phyloP scores from a whole-genome alignment of 179 eudicot genomes.

The Beta macrorhiza region DNA sequence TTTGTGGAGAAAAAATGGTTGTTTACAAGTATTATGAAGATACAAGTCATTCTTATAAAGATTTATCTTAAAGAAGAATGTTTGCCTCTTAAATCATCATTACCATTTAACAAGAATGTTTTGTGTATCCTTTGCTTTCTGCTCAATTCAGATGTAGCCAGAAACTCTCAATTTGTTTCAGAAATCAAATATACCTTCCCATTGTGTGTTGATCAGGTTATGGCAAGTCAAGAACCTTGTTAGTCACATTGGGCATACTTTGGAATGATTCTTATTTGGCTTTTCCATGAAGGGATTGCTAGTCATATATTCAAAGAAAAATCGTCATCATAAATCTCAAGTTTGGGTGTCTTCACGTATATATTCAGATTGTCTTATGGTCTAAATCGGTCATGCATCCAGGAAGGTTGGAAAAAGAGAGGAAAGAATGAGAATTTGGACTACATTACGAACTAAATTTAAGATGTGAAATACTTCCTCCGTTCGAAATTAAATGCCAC shows the following conservation, averaged over 20 bases:
- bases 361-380: too few relatives aligned
- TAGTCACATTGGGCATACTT: neutral
- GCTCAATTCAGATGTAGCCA: slow-evolving; percentile 16
- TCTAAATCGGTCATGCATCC: too few relatives aligned
- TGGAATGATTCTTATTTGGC: neutral
- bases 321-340: neutral
- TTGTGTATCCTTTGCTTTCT: slow-evolving; percentile 27
- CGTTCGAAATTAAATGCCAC: too few relatives aligned
- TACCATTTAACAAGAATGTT: slow-evolving; percentile 7
- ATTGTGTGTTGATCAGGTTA: neutral
- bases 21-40: neutral
- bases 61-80: neutral
- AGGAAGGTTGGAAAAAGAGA: too few relatives aligned
- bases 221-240: neutral
- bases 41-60: slow-evolving; percentile 8
- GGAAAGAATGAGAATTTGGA: too few relatives aligned
- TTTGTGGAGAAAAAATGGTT: neutral
- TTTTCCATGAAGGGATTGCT: neutral
- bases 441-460: too few relatives aligned
- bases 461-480: too few relatives aligned
- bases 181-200: slow-evolving; percentile 19
- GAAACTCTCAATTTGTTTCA: neutral
- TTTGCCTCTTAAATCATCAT: slow-evolving; percentile 5
- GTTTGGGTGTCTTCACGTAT: too few relatives aligned
- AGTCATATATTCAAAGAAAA: neutral